Evolutionary conservation across 2,329 filamentous ascomycete species (phyloP).

Genomic region (Rutstroemia sp.): DNA sequence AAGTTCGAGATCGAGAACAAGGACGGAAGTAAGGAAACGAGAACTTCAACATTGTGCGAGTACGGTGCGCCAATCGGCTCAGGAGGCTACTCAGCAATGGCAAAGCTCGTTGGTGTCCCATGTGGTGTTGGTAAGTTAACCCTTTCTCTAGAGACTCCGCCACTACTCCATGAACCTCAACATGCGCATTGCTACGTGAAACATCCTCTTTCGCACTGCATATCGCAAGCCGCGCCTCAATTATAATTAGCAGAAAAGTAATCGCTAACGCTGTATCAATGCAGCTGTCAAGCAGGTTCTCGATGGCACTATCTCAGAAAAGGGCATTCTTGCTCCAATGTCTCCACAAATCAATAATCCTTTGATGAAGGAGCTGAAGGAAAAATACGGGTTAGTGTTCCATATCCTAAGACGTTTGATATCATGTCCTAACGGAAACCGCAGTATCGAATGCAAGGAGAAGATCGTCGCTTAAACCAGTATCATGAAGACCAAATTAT

Average conservation of each 20-base stretch:
- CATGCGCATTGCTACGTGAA: too few relatives aligned
- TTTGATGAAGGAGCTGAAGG: constrained; percentile 69
- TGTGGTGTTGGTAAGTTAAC: constrained; percentile 43
- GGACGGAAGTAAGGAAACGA: constrained; percentile 69
- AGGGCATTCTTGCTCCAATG: constrained; percentile 73
- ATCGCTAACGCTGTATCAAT: too few relatives aligned
- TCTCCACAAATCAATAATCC: constrained; percentile 59
- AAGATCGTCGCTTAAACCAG: too few relatives aligned
- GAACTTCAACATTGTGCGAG: constrained; percentile 74
- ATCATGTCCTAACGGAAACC: too few relatives aligned
- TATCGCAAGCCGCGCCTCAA: too few relatives aligned
- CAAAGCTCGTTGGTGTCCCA: constrained; percentile 70
- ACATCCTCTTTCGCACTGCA: too few relatives aligned
- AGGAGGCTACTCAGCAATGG: constrained; percentile 75
- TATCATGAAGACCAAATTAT: too few relatives aligned
- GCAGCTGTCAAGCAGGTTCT: constrained; percentile 69
- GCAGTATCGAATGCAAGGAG: too few relatives aligned
- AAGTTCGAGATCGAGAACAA: constrained; percentile 78
- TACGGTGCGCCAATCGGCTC: constrained; percentile 58
- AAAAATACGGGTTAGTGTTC: constrained; percentile 28
- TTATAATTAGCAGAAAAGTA: too few relatives aligned
- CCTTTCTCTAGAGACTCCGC: too few relatives aligned
- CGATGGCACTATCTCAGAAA: constrained; percentile 65
- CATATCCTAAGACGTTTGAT: too few relatives aligned
- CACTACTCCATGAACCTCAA: too few relatives aligned